Percentiles rank a stretch among this genome's conserved stretches.
phyloP scores from a whole-genome alignment of 1,139 yeast genomes.

The Kodamaea sp. region DNA sequence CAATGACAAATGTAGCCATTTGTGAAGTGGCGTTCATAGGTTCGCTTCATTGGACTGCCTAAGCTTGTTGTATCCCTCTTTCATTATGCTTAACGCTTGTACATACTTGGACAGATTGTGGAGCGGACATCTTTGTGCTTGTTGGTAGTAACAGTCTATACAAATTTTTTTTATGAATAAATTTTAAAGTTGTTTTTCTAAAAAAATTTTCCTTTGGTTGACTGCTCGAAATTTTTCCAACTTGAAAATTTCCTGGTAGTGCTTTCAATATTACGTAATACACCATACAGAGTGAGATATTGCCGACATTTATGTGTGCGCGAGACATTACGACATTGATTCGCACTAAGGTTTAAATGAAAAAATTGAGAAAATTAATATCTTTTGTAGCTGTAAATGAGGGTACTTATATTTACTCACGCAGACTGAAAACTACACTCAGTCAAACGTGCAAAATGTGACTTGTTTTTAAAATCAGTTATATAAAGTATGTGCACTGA shows the following conservation, averaged over 20 bases:
- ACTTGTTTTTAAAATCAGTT: background rate
- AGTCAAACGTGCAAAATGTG: conserved; percentile 1
- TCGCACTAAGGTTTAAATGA: no score
- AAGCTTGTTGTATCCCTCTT: conserved; percentile 1
- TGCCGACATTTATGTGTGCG: no score
- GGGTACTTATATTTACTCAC: background rate
- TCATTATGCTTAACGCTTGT: conserved; percentile 4
- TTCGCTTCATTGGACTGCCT: background rate
- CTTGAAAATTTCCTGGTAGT: conserved; percentile 2
- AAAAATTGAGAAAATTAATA: background rate
- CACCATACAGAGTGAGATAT: no score
- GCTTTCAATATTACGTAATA: background rate
- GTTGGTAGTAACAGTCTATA: conserved; percentile 12
- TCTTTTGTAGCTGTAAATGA: background rate
- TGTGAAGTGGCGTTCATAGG: background rate
- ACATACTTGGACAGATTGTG: conserved; percentile 70
- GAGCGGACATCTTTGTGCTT: conserved; percentile 44
- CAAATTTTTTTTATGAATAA: conserved; percentile 12
- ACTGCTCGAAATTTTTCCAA: conserved; percentile 4
- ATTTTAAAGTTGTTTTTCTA: conserved; percentile 6
- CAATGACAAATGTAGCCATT: no score
- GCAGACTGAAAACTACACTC: background rate
- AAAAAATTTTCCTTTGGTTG: conserved; percentile 9
- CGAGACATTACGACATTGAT: no score
- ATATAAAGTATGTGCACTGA: no score